Base-by-base conservation (phyloP, 225 moss, liverwort and hornwort species). In the Lunularia cruciata region DNA sequence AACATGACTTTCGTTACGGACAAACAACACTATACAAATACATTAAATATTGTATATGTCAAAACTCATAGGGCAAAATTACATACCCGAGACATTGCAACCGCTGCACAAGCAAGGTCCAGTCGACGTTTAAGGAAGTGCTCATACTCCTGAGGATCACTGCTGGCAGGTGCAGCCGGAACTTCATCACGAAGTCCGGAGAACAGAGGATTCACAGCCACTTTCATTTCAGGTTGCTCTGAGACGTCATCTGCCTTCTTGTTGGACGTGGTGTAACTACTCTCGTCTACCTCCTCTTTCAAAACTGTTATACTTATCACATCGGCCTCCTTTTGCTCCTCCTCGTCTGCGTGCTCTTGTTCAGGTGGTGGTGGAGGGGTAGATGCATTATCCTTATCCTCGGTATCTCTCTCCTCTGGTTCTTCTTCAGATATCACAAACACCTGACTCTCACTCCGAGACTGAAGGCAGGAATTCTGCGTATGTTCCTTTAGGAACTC, bases 191-290 rank as follows among this genome's bases (percentile, higher is more conserved):
- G 86, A 6, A 98, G 76, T 12, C 96, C 89, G 57, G 96, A 87
- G 65, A 98, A 98, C 25, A 98, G 67, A 52, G 96, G 96, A 74
- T 93, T 81, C 75, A 98, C 68, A 19, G 89, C 89, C 23, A 62
- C 87, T 56, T 86, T 83, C 39, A 92, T 77, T 75, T 91, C 92
- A 46, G 83, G 86, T 64, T 86, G 85, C 64, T 86, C 80, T 11
- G 80, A 75, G 2, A 83, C 58, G n/a, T 77, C 80, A 22, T 75
- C 75, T 3, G 60, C 20, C 33, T 47, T 51, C 62, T 19, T 49
- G 36, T 51, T 38, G n/a, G 56, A 47, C 47, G 56, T 31, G 8
- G 43, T 46, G 36, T 43, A 19, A 46, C 14, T 60, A 27, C 57
- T 47, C 31, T 67, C 72, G 15, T 51, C 40, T 47, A 13, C 55